These are phyloP conservation scores for Coniella lustricola DNA, from an alignment of 2,329 filamentous ascomycete species.

Conservation along the genomic window DNA sequence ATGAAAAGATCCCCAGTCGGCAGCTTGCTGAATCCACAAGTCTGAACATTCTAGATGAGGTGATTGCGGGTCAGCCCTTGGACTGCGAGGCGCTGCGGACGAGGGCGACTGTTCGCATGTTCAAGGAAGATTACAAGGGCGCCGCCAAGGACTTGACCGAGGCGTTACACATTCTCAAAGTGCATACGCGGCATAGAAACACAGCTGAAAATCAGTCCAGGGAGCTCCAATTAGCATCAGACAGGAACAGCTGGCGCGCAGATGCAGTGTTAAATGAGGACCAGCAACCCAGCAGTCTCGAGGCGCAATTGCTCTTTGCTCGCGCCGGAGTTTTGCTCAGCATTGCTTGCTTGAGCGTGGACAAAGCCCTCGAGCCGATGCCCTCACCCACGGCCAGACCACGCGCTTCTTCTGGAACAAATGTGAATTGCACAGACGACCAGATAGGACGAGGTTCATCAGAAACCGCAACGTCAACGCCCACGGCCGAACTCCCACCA, in stretches of 20 bases:
- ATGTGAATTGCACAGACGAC: no score
- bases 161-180: constrained; percentile 51
- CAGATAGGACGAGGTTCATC: constrained; percentile 9
- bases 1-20: constrained; percentile 77
- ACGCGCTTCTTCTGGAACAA: no score
- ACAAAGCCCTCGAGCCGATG: constrained; percentile 32
- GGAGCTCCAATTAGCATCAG: constrained; percentile 38
- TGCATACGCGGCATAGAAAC: constrained; percentile 45
- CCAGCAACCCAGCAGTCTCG: constrained; percentile 66
- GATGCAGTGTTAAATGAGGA: constrained; percentile 33
- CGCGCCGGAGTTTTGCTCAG: constrained; percentile 65
- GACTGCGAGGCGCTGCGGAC: constrained; percentile 65
- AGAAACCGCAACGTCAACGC: constrained; percentile 4
- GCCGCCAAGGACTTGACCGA: constrained; percentile 64
- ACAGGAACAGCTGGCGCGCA: constrained; percentile 22
- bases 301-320: constrained; percentile 69
- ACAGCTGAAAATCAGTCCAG: constrained; percentile 35
- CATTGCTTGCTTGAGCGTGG: constrained; percentile 61
- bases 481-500: constrained; percentile 21
- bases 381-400: constrained; percentile 9
- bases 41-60: constrained; percentile 57
- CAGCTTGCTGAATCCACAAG: constrained; percentile 67
- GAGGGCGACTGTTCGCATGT: constrained; percentile 64
- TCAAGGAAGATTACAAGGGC: constrained; percentile 66
- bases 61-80: constrained; percentile 56